These are phyloP conservation scores for Suillus variegatus DNA, from an alignment of 768 basidiomycete species.

Conservation along the genomic window DNA sequence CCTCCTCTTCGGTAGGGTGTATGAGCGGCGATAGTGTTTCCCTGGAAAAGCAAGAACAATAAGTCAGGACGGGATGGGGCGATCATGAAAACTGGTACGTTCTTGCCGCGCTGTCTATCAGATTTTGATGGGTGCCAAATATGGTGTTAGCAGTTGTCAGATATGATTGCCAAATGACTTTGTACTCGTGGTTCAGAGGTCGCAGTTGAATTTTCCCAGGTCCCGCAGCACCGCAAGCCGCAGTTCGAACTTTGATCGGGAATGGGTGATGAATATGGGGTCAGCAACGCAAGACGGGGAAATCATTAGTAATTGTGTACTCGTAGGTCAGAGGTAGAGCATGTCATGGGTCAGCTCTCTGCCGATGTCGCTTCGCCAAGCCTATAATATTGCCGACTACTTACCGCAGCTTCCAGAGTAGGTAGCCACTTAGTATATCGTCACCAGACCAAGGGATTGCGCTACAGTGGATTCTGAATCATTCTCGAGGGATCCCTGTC, in stretches of 20 bases:
- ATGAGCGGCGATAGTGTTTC: background rate
- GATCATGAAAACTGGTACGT: background rate
- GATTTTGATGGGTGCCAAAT: background rate
- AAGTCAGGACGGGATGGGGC: background rate
- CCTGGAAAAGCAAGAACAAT: background rate
- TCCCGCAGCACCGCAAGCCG: background rate
- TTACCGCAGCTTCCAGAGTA: background rate
- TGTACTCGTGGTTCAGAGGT: background rate
- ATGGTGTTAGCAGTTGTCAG: background rate
- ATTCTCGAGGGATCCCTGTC: background rate
- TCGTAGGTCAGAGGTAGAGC: background rate
- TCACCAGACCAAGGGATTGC: background rate
- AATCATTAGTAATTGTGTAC: background rate
- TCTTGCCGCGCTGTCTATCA: background rate
- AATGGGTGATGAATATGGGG: background rate
- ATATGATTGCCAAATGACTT: background rate
- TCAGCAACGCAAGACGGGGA: background rate
- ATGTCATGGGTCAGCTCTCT: background rate
- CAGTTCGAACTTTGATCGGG: background rate
- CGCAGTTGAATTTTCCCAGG: background rate
- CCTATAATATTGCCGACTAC: background rate
- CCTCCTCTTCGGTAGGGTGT: background rate
- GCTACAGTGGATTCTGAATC: background rate
- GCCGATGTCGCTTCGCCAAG: background rate
- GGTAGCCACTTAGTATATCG: background rate